These are phyloP conservation scores for Podospora didyma DNA, from an alignment of 495 filamentous ascomycete species.

Conservation along the genomic window DNA sequence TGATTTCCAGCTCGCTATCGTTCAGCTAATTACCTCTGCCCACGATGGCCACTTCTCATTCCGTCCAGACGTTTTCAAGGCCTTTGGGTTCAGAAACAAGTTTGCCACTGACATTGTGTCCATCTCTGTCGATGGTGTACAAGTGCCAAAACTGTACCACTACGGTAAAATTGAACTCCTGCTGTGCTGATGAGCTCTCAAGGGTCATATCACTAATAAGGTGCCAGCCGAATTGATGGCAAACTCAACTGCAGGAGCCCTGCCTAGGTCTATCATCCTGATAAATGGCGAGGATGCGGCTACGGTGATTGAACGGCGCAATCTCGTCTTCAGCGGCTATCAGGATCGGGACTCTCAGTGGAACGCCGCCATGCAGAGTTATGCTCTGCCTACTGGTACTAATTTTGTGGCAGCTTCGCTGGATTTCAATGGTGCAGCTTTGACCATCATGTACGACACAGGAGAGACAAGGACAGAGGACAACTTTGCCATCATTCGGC, in stretches of 20 bases:
- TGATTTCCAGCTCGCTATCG: constrained; percentile 47
- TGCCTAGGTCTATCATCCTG: constrained; percentile 15
- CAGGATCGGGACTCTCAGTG: constrained; percentile 34
- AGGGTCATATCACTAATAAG: neutral
- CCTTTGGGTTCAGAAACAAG: constrained; percentile 23
- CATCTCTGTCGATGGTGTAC: constrained; percentile 26
- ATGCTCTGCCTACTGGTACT: constrained; percentile 5
- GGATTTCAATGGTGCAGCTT: constrained; percentile 14
- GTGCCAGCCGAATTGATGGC: constrained; percentile 2
- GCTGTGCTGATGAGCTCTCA: too few relatives aligned
- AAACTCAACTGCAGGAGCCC: neutral
- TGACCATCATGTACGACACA: constrained; percentile 25
- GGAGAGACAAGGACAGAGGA: constrained; percentile 13
- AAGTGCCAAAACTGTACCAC: constrained; percentile 29
- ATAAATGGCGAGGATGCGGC: constrained; percentile 33
- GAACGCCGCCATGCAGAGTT: constrained; percentile 21
- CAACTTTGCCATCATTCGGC: constrained; percentile 18
- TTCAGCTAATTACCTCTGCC: constrained; percentile 35
- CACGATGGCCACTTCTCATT: constrained; percentile 48
- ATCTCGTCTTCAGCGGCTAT: constrained; percentile 13
- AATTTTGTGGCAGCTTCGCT: constrained; percentile 12
- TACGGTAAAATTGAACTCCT: constrained; percentile 18
- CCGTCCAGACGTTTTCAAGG: constrained; percentile 25
- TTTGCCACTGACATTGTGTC: constrained; percentile 24
- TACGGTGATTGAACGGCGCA: constrained; percentile 16